phyloP scores from a whole-genome alignment of 2,329 filamentous ascomycete genomes.

The Arthrobotrys pseudoclavata region DNA sequence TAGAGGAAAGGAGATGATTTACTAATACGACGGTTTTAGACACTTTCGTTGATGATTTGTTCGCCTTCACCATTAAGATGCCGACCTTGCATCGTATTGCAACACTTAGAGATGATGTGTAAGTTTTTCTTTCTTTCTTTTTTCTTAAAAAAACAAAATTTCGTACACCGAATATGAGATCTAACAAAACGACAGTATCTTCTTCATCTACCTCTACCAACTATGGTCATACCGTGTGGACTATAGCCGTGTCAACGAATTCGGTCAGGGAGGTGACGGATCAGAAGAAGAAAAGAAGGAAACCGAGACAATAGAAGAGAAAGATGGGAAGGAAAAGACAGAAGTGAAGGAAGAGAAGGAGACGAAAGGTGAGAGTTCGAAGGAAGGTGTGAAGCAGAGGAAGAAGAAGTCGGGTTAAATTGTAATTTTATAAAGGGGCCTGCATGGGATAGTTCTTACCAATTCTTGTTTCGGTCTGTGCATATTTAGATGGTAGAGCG shows the following conservation, averaged over 20 bases:
- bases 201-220: slow-evolving; percentile 98
- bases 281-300: slow-evolving; percentile 72
- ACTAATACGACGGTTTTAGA: slow-evolving; percentile 74
- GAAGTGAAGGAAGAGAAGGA: slow-evolving; percentile 65
- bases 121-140: slow-evolving; percentile 18
- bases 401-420: slow-evolving; percentile 45
- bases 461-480: not conserved
- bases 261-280: slow-evolving; percentile 97
- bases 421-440: not conserved
- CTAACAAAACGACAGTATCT: slow-evolving; percentile 72
- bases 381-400: slow-evolving; percentile 54
- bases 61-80: slow-evolving; percentile 99
- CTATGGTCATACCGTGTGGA: slow-evolving; percentile 92
- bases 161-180: not conserved
- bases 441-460: not conserved
- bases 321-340: slow-evolving; percentile 63
- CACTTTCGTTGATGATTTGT: slow-evolving; percentile 98
- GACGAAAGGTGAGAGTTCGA: slow-evolving; percentile 50
- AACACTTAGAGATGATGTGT: slow-evolving; percentile 89
- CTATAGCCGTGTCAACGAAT: slow-evolving; percentile 94
- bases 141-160: too few species aligned
- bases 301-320: slow-evolving; percentile 33
- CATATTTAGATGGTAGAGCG: not conserved
- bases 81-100: slow-evolving; percentile 91
- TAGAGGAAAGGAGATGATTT: not conserved